Evolutionary conservation across 2,329 filamentous ascomycete genomes (phyloP).

Genomic region (Fusarium falciforme): DNA sequence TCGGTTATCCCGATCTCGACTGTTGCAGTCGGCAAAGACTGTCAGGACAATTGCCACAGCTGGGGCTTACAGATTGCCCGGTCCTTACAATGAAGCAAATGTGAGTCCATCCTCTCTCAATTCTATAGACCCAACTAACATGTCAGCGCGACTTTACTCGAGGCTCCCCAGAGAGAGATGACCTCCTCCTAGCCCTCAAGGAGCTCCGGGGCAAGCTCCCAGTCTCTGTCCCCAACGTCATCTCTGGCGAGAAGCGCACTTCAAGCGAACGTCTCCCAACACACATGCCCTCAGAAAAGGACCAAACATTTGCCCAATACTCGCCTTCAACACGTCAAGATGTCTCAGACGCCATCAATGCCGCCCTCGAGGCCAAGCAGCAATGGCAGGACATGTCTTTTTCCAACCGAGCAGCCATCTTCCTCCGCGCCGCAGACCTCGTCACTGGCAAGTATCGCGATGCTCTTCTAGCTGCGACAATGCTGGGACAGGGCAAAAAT

Average conservation of each 20-base stretch:
- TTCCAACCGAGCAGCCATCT: conserved; percentile 88
- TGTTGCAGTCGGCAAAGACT: background rate
- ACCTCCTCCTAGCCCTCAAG: conserved; percentile 1
- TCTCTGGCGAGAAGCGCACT: conserved; percentile 5
- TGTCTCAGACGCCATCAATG: conserved; percentile 8
- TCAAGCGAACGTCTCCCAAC: conserved; percentile 1
- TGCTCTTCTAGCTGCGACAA: conserved; percentile 93
- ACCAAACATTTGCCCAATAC: conserved; percentile 30
- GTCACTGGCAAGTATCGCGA: conserved; percentile 92
- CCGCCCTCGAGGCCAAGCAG: conserved; percentile 71
- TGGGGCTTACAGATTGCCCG: background rate
- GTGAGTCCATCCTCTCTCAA: background rate
- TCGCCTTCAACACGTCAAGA: conserved; percentile 13
- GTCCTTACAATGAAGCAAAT: conserved; percentile 8
- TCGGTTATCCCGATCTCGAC: conserved; percentile 1
- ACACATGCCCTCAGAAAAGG: conserved; percentile 7
- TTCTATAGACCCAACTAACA: background rate
- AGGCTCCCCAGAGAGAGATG: conserved; percentile 5
- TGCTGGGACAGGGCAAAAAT: conserved; percentile 97
- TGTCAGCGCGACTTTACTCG: conserved; percentile 9
- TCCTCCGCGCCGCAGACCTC: conserved; percentile 93
- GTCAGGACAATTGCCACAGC: conserved; percentile 7
- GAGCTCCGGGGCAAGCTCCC: background rate
- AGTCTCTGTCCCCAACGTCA: conserved; percentile 6
- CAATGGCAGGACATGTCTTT: conserved; percentile 91